Percentiles rank a stretch among this genome's conserved stretches.
Conservation (phyloP, 2,329 filamentous ascomycete genomes). For the Cladosporium colombiae region DNA sequence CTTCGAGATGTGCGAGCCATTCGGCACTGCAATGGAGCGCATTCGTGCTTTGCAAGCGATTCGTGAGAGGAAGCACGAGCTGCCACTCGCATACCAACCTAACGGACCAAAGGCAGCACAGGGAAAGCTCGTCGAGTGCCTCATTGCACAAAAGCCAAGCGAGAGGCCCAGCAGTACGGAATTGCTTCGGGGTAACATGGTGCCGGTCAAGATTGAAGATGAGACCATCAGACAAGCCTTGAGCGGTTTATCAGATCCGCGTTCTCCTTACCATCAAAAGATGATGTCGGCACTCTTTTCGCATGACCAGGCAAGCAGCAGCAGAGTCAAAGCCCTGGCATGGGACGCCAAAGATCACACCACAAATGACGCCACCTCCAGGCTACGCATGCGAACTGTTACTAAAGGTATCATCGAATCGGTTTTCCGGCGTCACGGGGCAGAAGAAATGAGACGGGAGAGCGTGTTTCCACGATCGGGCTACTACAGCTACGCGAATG, state of each 20-base stretch:
- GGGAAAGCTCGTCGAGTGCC: conserved; percentile 73
- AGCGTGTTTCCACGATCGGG: conserved; percentile 78
- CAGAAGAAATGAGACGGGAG: conserved; percentile 74
- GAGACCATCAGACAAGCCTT: conserved; percentile 85
- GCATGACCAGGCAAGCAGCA: conserved; percentile 53
- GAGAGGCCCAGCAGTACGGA: conserved; percentile 81
- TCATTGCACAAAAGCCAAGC: conserved; percentile 80
- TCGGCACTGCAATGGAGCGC: conserved; percentile 64
- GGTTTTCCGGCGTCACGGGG: conserved; percentile 87
- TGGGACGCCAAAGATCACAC: conserved; percentile 47
- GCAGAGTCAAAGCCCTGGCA: conserved; percentile 70
- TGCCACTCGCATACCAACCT: conserved; percentile 73
- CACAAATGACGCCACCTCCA: conserved; percentile 27
- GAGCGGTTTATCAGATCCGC: conserved; percentile 76
- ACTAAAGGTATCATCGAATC: conserved; percentile 73
- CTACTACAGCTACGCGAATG: conserved; percentile 69
- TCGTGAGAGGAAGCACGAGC: conserved; percentile 63
- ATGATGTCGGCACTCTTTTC: conserved; percentile 82
- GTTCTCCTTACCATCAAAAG: conserved; percentile 85
- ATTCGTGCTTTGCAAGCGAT: conserved; percentile 67
- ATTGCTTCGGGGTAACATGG: conserved; percentile 78
- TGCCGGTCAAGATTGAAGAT: conserved; percentile 90
- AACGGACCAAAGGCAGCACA: conserved; percentile 68
- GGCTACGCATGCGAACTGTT: conserved; percentile 40
- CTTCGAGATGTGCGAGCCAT: conserved; percentile 85